Base-by-base conservation (phyloP, 768 basidiomycete species). In the Amanita thiersii region DNA sequence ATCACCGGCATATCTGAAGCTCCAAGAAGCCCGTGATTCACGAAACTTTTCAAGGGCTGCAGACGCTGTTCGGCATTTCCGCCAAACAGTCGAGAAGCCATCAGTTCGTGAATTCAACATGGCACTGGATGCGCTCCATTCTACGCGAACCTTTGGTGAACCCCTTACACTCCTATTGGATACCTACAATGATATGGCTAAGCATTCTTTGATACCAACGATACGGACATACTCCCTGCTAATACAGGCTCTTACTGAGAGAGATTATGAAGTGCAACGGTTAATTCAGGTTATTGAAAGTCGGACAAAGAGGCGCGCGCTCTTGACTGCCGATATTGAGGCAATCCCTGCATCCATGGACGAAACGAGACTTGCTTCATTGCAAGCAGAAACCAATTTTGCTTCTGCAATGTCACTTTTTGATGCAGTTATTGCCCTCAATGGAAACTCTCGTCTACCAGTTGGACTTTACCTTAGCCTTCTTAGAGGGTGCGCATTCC, bases 181-280 rank as follows among this genome's bases (percentile, higher is more conserved):
- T 37, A 69, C 79, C 2, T 93, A 92, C 63, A 75, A 86, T 48
- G 66, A 76, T 36, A 77, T 93, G 70, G 61, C 90, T 43, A 61
- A 68, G 19, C 67, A 62, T 21, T 72, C 75, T 12, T 56, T 91
- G 3, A 52, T 72, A 0, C 89, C 92, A 6, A 81, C 80, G 38
- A 43, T 62, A 9, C 50, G 56, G 32, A 89, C 86, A 0, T 90
- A 87, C 56, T 53, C 65, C 20, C 56, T 59, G 25, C 65, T 90
- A 33, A 76, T 94, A 42, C 47, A 57, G 0, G 75, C 76, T 0
- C 70, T 92, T 43, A 73, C 75, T 3, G 60, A 69, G 19, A 79
- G 90, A 29, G 86, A 90, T 50, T 50, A 60, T 3, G 87, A 91
- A 52, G 69, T 88, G 1, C 60, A 68, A 26, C 54, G 54, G 11